A percentile compares a stretch with the other conserved stretches of the same genome.
These are phyloP conservation scores for Fusarium aywerte DNA, from an alignment of 2,329 filamentous ascomycete genomes.

Conservation along the genomic window DNA sequence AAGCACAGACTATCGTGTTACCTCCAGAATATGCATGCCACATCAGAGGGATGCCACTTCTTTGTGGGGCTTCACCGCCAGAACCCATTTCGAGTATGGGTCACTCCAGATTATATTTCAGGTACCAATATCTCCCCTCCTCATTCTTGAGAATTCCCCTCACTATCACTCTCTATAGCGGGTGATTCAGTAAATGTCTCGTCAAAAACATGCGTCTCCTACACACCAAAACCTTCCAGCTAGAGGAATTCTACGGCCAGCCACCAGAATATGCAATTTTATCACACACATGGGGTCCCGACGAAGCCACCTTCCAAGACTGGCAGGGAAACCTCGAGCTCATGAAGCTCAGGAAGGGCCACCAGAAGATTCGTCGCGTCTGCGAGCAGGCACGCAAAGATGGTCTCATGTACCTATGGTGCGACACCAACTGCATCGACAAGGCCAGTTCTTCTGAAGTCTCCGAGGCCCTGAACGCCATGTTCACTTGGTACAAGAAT, in stretches of 20 bases:
- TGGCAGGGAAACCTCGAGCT: conserved; percentile 29
- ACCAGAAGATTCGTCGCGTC: conserved; percentile 25
- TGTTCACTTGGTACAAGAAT: conserved; percentile 30
- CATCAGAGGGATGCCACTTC: conserved; percentile 26
- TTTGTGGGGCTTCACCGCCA: conserved; percentile 31
- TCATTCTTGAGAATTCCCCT: neutral
- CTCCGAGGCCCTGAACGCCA: conserved; percentile 20
- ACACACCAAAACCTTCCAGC: conserved; percentile 33
- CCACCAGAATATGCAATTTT: conserved; percentile 48
- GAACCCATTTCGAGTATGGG: conserved; percentile 19
- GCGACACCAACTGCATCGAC: conserved; percentile 34
- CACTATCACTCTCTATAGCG: no score
- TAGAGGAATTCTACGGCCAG: conserved; percentile 42
- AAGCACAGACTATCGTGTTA: conserved; percentile 23
- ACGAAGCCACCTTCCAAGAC: conserved; percentile 45
- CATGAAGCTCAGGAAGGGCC: conserved; percentile 24
- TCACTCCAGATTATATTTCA: conserved; percentile 5
- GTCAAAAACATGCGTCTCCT: conserved; percentile 43
- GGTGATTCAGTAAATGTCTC: neutral
- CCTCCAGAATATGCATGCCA: conserved; percentile 24
- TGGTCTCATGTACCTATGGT: conserved; percentile 25
- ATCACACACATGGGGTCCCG: conserved; percentile 48
- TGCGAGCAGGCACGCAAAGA: conserved; percentile 29
- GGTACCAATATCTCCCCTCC: neutral
- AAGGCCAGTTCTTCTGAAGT: conserved; percentile 30